Evolutionary conservation across 2,329 filamentous ascomycete genomes (phyloP).

Genomic region (Pestalotiopsis sp.): DNA sequence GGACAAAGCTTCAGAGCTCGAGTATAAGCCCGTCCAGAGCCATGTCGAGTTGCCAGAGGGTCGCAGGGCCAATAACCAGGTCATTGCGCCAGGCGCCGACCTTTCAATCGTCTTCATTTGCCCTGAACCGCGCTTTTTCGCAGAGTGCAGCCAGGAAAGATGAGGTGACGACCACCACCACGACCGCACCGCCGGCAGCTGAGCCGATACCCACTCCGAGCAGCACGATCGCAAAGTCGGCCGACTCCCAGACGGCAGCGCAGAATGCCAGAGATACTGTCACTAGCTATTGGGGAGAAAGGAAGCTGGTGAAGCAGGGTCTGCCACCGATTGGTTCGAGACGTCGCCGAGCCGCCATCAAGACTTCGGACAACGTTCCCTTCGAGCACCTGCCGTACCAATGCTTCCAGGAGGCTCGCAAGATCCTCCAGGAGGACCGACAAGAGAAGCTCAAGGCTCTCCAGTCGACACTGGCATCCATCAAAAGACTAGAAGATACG

Average conservation of each 20-base stretch:
- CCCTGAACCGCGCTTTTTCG: slow-evolving; percentile 36
- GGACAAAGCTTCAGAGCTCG: slow-evolving; percentile 2
- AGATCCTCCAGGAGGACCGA: slow-evolving; percentile 78
- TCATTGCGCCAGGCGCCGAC: slow-evolving; percentile 48
- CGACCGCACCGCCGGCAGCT: slow-evolving; percentile 20
- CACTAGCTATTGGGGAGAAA: slow-evolving; percentile 64
- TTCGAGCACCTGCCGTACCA: slow-evolving; percentile 97
- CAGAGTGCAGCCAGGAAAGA: slow-evolving; percentile 38
- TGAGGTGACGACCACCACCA: slow-evolving; percentile 34
- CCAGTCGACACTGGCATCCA: slow-evolving; percentile 64
- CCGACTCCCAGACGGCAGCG: slow-evolving; percentile 30
- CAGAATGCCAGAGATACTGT: slow-evolving; percentile 71
- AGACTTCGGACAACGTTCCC: slow-evolving; percentile 67
- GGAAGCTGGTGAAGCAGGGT: slow-evolving; percentile 68
- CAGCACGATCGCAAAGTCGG: slow-evolving; percentile 15
- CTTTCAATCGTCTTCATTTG: slow-evolving; percentile 30
- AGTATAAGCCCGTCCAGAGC: slow-evolving; percentile 17
- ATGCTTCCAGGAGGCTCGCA: slow-evolving; percentile 94
- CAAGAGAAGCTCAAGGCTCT: slow-evolving; percentile 80
- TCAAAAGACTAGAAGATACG: slow-evolving; percentile 66
- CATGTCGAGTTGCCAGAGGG: slow-evolving; percentile 65
- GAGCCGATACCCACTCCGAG: slow-evolving; percentile 22
- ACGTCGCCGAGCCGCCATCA: slow-evolving; percentile 76
- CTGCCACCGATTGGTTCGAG: slow-evolving; percentile 80
- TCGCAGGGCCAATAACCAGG: slow-evolving; percentile 57